Percentiles rank a stretch among this genome's conserved stretches.
These are phyloP conservation scores for Coniochaeta pulveracea DNA, from an alignment of 2,329 filamentous ascomycete species.

Conservation along the genomic window DNA sequence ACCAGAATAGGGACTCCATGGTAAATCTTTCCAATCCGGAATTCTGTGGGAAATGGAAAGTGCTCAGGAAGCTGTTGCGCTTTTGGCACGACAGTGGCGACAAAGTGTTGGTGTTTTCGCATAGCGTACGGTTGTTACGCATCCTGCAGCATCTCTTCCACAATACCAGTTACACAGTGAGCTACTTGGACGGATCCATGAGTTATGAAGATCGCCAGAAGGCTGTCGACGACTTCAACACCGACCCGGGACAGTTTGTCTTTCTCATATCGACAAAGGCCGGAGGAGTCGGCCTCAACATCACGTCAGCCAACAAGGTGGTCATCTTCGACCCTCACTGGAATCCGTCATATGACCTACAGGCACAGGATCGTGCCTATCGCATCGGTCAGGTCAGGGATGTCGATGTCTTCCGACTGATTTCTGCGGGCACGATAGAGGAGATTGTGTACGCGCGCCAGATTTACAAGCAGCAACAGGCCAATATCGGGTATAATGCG, in stretches of 20 bases:
- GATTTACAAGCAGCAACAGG: slow-evolving; percentile 98
- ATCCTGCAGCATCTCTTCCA: slow-evolving; percentile 81
- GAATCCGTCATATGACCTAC: slow-evolving; percentile 91
- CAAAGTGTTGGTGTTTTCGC: slow-evolving; percentile 92
- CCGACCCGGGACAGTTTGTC: slow-evolving; percentile 76
- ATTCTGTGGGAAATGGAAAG: slow-evolving; percentile 95
- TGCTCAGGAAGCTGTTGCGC: slow-evolving; percentile 72
- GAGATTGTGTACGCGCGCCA: slow-evolving; percentile 95
- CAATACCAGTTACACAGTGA: slow-evolving; percentile 81
- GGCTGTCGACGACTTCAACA: slow-evolving; percentile 84
- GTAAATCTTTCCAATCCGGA: slow-evolving; percentile 73
- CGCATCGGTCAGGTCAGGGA: slow-evolving; percentile 87
- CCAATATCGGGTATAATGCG: slow-evolving; percentile 92
- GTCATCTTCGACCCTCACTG: slow-evolving; percentile 96
- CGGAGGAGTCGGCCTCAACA: slow-evolving; percentile 88
- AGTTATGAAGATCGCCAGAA: slow-evolving; percentile 72
- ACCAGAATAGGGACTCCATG: slow-evolving; percentile 65
- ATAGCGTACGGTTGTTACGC: slow-evolving; percentile 73
- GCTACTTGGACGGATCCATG: slow-evolving; percentile 80
- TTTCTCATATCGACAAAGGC: slow-evolving; percentile 93
- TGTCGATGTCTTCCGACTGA: slow-evolving; percentile 88
- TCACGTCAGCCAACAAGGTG: slow-evolving; percentile 95
- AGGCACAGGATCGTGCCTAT: slow-evolving; percentile 93
- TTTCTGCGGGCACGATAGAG: slow-evolving; percentile 87
- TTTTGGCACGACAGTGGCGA: slow-evolving; percentile 87